These are phyloP conservation scores for Fusarium verrucosum DNA, from an alignment of 2,329 filamentous ascomycete species.

Conservation along the genomic window DNA sequence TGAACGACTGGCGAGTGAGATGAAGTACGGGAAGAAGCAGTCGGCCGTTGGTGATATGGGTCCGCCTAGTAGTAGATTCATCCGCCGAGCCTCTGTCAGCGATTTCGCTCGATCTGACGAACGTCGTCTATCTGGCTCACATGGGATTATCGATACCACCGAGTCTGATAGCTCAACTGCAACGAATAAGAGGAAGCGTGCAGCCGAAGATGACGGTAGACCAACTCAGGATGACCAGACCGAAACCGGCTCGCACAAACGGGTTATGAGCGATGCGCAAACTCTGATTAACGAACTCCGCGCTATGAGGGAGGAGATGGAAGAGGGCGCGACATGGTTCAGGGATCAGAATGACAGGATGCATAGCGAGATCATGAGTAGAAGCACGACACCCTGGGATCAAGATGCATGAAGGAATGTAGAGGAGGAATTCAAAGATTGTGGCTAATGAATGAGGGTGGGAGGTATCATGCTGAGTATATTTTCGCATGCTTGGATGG, in stretches of 20 bases:
- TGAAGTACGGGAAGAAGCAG: constrained; percentile 55
- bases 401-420: constrained; percentile 45
- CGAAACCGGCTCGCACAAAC: constrained; percentile 48
- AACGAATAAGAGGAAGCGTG: constrained; percentile 49
- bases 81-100: constrained; percentile 42
- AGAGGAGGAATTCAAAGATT: neutral
- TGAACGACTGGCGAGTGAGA: constrained; percentile 59
- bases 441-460: constrained; percentile 5
- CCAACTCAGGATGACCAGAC: constrained; percentile 9
- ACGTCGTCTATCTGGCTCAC: constrained; percentile 38
- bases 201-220: constrained; percentile 41
- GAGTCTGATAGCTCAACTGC: constrained; percentile 24
- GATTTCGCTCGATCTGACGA: constrained; percentile 29
- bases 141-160: constrained; percentile 14
- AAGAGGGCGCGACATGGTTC: constrained; percentile 59
- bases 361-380: constrained; percentile 50
- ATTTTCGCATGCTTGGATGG: constrained; percentile 42
- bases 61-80: constrained; percentile 21
- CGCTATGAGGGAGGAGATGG: constrained; percentile 56
- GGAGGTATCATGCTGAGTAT: constrained; percentile 30
- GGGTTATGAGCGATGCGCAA: constrained; percentile 56
- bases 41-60: constrained; percentile 48
- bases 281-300: constrained; percentile 54
- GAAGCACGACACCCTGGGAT: constrained; percentile 50
- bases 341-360: constrained; percentile 56